Base-by-base conservation (phyloP, 2,329 filamentous ascomycete genomes). In the Celoporthe dispersa region DNA sequence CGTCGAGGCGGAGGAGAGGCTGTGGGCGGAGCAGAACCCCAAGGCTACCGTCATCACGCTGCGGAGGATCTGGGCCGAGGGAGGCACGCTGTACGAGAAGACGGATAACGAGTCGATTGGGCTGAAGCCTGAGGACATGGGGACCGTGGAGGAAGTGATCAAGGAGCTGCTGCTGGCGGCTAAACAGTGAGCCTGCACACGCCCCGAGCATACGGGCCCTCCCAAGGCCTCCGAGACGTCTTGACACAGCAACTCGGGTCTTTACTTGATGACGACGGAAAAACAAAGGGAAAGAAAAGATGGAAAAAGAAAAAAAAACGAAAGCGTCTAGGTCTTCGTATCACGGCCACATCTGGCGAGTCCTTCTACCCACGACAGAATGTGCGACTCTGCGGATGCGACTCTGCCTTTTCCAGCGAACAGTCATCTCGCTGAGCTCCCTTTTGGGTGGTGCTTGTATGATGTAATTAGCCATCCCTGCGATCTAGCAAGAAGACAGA, bases 61-160 rank as follows among this genome's bases (percentile, higher is more conserved):
- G 73, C 82, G 89, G 61, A 81, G 92, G 25, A 94, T 94, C 65
- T 94, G 91, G 92, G 86, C 87, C 0, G 87, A 92, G 75, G 92
- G 92, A 0, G 89, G 90, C 1, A 94, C 91, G 0, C 77, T 93
- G 61, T 93, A 94, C 76, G 85, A 88, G 1, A 86, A 87, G 78
- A 86, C 89, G 68, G 91, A 92, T 76, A 93, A 94, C 74, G 84
- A 83, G 37, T 74, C 84, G 1, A 83, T 93, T 67, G 87, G 84
- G 0, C 51, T 86, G 14, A 74, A 77, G 8, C 82, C 82, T 4
- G 83, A 83, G 11, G 80, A 86, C 35, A 77, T 86, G 66, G 87
- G 91, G 69, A 84, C 83, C 0, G 76, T 93, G 72, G 79, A 78
- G 64, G 74, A 66, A 0, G 78, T 74, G 0, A 75, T 81, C 9